phyloP scores from a whole-genome alignment of 2,329 filamentous ascomycete genomes.

The Penicillium brasilianum region DNA sequence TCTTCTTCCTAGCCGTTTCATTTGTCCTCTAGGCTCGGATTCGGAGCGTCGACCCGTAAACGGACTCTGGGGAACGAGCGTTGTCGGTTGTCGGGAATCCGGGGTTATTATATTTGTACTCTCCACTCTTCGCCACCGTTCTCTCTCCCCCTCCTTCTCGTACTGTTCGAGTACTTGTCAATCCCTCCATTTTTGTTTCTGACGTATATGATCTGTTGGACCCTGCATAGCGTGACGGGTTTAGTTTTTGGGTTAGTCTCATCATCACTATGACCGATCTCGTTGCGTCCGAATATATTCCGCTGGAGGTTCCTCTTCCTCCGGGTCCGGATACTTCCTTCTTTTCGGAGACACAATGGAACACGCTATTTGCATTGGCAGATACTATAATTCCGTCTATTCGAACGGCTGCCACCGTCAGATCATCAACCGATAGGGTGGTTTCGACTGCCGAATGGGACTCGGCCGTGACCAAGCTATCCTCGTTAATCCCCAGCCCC shows the following conservation, averaged over 20 bases:
- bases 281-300: slow-evolving; percentile 30
- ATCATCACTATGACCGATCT: slow-evolving; percentile 28
- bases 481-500: slow-evolving; percentile 34
- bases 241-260: background rate
- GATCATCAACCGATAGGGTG: slow-evolving; percentile 43
- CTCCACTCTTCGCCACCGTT: background rate
- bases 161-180: background rate
- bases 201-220: slow-evolving; percentile 1
- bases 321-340: slow-evolving; percentile 54
- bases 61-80: slow-evolving; percentile 1
- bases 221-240: slow-evolving; percentile 8
- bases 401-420: slow-evolving; percentile 44
- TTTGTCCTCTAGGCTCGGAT: background rate
- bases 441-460: slow-evolving; percentile 50
- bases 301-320: slow-evolving; percentile 53
- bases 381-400: slow-evolving; percentile 64
- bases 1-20: background rate
- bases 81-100: background rate
- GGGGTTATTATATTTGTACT: slow-evolving; percentile 6
- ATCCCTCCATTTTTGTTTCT: background rate
- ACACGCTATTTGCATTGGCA: slow-evolving; percentile 60
- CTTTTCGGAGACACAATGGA: slow-evolving; percentile 63
- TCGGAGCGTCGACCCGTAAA: background rate
- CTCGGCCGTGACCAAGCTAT: slow-evolving; percentile 39
- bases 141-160: background rate